Conservation (phyloP, 345 rosid genomes). For the Salix viminalis region DNA sequence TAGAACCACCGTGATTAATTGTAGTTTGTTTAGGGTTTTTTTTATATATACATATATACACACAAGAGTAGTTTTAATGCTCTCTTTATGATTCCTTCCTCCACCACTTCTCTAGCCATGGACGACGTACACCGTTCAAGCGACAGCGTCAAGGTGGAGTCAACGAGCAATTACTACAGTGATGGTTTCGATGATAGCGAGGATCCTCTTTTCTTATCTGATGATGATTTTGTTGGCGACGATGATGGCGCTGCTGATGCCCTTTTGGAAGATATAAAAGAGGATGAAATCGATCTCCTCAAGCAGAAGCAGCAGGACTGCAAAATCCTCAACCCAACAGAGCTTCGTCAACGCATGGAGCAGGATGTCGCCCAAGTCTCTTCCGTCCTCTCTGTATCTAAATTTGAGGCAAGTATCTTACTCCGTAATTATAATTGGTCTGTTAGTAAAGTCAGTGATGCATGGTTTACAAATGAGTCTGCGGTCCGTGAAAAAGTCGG, state of each 20-base stretch:
- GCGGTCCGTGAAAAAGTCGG: conserved; percentile 17
- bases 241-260: not conserved
- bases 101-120: not conserved
- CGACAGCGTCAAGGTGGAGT: not conserved
- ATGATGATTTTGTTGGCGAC: not conserved
- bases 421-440: conserved; percentile 19
- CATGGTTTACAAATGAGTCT: conserved; percentile 23
- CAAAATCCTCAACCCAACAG: conserved; percentile 1
- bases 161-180: not conserved
- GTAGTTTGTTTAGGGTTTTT: not conserved
- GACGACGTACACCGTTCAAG: not conserved
- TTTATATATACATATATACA: not conserved
- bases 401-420: conserved; percentile 12
- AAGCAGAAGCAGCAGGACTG: not conserved
- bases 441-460: conserved; percentile 3
- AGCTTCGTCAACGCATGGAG: conserved; percentile 10
- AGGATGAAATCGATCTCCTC: not conserved
- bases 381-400: conserved; percentile 12
- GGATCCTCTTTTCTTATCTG: too few species aligned
- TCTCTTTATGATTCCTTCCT: not conserved
- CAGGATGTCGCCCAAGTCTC: conserved; percentile 6
- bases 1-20: not conserved
- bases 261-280: not conserved
- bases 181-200: not conserved
- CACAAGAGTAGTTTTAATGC: not conserved